Evolutionary conservation across 768 basidiomycete species (phyloP), one percentile per base, ranked within the genome.

Genomic region (Lentinula guzmanii): DNA sequence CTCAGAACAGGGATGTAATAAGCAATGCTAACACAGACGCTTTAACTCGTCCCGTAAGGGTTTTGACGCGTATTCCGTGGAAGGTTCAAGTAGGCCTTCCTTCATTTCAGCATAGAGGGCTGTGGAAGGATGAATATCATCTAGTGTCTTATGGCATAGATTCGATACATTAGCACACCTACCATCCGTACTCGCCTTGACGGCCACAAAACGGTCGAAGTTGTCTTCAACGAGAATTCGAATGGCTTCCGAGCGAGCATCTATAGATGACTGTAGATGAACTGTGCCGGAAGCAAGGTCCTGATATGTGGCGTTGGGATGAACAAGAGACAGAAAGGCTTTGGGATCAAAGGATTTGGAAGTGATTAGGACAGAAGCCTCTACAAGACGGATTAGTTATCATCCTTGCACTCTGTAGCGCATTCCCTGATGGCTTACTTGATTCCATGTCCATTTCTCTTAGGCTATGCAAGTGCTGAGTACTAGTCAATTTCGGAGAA

Each of bases 311-410:
- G 96, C 96, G 66, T 96, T 90, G 3, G 97, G 97, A 69, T 99
- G 95, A 5, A 95, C 86, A 10, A 84, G 84, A 7, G 93, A 92
- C 13, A 99, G 80, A 73, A 97, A 99, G 1, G 85, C 84, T 71
- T 96, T 98, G 6, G 97, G 94, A 70, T 98, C 93, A 76, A 99
- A 99, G 2, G 92, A 86, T 70, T 98, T 99, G 37, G 94, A 96
- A 3, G 87, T 87, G 15, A 98, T 86, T 42, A 93, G 79, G 61
- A 95, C 87, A 9, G 91, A 78, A 5, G 92, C 85, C 78, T 91
- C 91, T 93, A 67, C 2, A 35, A 52, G 31, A 18, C 11, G 51
- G 1, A 35, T 52, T 8, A 9, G 51, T 31, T n/a, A 7, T 2
- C 41, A 39, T 56, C 43, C 34, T 60, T 42, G 16, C 4, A 28